phyloP scores from a whole-genome alignment of 2,329 filamentous ascomycete genomes.

The Byssothecium circinans region DNA sequence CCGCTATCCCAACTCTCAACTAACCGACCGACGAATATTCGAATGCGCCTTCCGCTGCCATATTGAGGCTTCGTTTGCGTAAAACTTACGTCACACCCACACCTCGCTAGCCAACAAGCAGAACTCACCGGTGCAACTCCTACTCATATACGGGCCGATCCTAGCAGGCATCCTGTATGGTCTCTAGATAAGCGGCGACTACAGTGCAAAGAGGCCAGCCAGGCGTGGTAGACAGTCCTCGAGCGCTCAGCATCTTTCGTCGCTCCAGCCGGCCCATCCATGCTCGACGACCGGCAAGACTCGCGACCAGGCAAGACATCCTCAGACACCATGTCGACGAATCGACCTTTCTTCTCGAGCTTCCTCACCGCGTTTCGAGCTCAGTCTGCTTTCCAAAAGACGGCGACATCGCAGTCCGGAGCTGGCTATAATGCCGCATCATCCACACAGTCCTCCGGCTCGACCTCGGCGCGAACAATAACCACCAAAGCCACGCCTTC shows the following conservation, averaged over 20 bases:
- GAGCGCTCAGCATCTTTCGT: not conserved
- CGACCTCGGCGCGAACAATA: slow-evolving; percentile 46
- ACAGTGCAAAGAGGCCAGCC: slow-evolving; percentile 4
- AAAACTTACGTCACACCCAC: slow-evolving; percentile 7
- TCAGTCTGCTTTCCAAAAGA: slow-evolving; percentile 62
- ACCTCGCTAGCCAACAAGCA: no score
- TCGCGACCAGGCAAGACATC: slow-evolving; percentile 19
- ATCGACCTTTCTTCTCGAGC: slow-evolving; percentile 67
- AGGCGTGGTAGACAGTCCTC: slow-evolving; percentile 4
- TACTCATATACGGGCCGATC: slow-evolving; percentile 6
- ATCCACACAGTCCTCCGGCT: slow-evolving; percentile 42
- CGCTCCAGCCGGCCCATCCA: slow-evolving; percentile 13
- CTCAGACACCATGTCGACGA: slow-evolving; percentile 58
- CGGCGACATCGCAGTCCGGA: slow-evolving; percentile 49
- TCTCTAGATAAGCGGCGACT: slow-evolving; percentile 5
- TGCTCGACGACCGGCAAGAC: slow-evolving; percentile 32
- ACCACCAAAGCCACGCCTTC: slow-evolving; percentile 37
- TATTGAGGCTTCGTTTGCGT: slow-evolving; percentile 20
- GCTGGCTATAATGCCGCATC: slow-evolving; percentile 32
- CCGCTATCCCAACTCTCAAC: not conserved
- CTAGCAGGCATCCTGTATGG: slow-evolving; percentile 10
- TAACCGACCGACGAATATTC: slow-evolving; percentile 13
- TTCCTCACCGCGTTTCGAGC: slow-evolving; percentile 69
- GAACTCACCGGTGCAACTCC: slow-evolving; percentile 1
- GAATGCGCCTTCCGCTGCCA: slow-evolving; percentile 5